phyloP scores from a whole-genome alignment of 306 rosid species.

The Mimosa pudica region DNA sequence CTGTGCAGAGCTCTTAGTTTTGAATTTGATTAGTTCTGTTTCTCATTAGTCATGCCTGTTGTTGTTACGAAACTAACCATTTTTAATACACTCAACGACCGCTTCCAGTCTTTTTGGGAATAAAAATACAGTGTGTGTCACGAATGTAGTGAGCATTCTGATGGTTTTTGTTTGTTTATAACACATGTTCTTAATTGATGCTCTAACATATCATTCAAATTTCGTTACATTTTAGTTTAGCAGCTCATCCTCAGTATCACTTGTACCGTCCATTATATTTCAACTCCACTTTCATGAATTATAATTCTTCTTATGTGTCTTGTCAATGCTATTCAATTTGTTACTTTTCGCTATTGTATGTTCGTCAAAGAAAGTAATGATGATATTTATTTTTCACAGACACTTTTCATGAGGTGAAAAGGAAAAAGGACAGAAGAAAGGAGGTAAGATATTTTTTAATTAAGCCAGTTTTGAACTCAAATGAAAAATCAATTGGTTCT shows the following conservation, averaged over 20 bases:
- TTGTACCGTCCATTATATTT: neutral
- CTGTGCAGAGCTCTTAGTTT: neutral
- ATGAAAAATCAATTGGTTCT: neutral
- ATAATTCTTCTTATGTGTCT: neutral
- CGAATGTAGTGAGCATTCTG: neutral
- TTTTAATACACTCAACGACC: neutral
- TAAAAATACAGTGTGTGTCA: neutral
- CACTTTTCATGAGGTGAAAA: conserved; percentile 71
- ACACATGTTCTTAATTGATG: neutral
- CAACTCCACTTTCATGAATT: neutral
- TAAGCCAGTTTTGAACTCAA: conserved; percentile 1
- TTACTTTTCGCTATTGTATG: neutral
- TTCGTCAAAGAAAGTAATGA: conserved; percentile 21
- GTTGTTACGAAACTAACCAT: neutral
- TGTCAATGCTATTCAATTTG: neutral
- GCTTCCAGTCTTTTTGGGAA: neutral
- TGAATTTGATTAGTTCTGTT: neutral
- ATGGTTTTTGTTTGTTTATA: neutral
- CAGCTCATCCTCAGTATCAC: neutral
- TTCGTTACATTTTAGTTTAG: neutral
- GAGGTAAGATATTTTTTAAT: conserved; percentile 50
- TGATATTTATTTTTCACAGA: conserved; percentile 49
- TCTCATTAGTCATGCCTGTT: neutral
- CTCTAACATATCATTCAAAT: neutral
- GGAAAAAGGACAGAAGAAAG: conserved; percentile 67